phyloP scores from a whole-genome alignment of 2,329 filamentous ascomycete genomes.

The Trichoderma atroviride region DNA sequence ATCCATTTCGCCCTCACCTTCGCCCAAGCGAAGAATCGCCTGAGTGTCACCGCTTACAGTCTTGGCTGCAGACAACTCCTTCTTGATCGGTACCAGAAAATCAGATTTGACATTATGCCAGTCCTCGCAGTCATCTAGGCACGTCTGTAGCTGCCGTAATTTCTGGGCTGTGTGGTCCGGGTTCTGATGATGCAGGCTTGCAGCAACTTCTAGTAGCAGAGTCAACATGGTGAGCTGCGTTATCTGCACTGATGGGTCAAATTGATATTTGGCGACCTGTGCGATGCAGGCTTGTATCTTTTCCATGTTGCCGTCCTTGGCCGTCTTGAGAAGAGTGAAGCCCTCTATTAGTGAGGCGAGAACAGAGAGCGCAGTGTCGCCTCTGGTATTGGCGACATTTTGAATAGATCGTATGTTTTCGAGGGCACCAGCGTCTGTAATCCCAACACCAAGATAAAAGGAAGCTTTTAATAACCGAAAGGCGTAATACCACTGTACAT shows the following conservation, averaged over 20 bases:
- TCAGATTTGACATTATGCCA: slow-evolving; percentile 53
- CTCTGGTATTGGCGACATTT: slow-evolving; percentile 59
- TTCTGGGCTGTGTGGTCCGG: slow-evolving; percentile 61
- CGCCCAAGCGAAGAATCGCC: slow-evolving; percentile 55
- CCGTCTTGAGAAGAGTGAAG: slow-evolving; percentile 66
- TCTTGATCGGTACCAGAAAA: slow-evolving; percentile 59
- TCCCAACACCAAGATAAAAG: slow-evolving; percentile 64
- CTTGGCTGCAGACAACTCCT: slow-evolving; percentile 49
- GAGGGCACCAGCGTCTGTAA: slow-evolving; percentile 64
- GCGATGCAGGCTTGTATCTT: slow-evolving; percentile 74
- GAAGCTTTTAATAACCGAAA: slow-evolving; percentile 74
- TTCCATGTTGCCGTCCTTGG: slow-evolving; percentile 67
- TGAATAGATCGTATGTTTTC: slow-evolving; percentile 70
- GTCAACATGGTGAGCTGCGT: slow-evolving; percentile 68
- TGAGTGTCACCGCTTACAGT: slow-evolving; percentile 61
- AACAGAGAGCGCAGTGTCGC: slow-evolving; percentile 66
- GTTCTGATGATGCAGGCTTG: slow-evolving; percentile 66
- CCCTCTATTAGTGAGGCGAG: slow-evolving; percentile 70
- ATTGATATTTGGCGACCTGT: slow-evolving; percentile 71
- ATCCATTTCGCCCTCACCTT: slow-evolving; percentile 50
- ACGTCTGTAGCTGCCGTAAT: slow-evolving; percentile 61
- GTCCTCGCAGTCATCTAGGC: slow-evolving; percentile 60
- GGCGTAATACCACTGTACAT: slow-evolving; percentile 74
- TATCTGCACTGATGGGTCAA: slow-evolving; percentile 64
- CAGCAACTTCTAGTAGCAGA: slow-evolving; percentile 69